Base-by-base conservation (phyloP, 805 yeast genomes). In the Kurtzmaniella cleridarum region DNA sequence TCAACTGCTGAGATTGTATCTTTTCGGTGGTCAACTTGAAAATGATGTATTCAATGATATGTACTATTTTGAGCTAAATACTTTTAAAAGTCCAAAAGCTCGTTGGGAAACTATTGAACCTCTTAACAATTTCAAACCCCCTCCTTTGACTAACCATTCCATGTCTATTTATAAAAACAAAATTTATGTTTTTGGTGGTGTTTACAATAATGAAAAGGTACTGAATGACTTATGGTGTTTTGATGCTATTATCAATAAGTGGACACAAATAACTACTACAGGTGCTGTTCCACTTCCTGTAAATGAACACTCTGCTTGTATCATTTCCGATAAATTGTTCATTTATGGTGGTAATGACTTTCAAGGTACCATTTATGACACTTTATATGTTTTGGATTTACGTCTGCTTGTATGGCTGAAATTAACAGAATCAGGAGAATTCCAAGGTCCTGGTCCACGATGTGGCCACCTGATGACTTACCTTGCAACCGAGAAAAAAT, bases 11-110 rank as follows among this genome's bases (percentile, higher is more conserved):
- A 63, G 76, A 41, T 69, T 93, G 35, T 93, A 81, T 59, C 71
- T 93, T 3, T 93, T 88, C 64, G 99, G 98, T 41, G 99, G 99
- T 41, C 97, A 91, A 60, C 75, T 90, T 46, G 80, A 76, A 47
- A 93, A 89, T 58, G 86, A 83, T 48, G 79, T 79, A 13, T 90
- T 86, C 62, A 81, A 83, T 58, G 98, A 93, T 59, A 63, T 91
- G 53, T 82, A 84, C 67, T 79, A 78, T 43, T 93, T 88, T 62
- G 97, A 93, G 59, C 71, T 91, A 47, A 84, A 93, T 27, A 78
- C 88, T 13, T 86, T 91, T 64, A 78, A 95, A 51, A 78, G 84
- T 46, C 84, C 95, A 13, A 78, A 77, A 45, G 88, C 95, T 2
- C 76, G 76, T 41, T 91, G 98, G 98, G 84, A 82, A 49, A 69